phyloP scores from a whole-genome alignment of 2,329 filamentous ascomycete genomes.

The Stylonectria norvegica region DNA sequence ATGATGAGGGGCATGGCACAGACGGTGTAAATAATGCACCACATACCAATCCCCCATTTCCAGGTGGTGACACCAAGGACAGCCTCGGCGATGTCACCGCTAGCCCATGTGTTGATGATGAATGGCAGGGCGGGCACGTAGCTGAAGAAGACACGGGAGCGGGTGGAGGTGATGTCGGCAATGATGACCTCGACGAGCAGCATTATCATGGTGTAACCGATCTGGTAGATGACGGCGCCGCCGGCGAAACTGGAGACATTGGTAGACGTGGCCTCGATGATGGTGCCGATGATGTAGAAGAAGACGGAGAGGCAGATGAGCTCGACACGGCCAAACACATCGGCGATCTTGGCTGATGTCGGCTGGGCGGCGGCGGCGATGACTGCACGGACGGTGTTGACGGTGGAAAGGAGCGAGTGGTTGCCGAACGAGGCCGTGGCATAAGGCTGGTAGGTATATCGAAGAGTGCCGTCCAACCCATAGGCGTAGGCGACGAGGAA shows the following conservation, averaged over 20 bases:
- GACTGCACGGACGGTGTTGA: conserved; percentile 56
- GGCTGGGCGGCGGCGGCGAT: conserved; percentile 59
- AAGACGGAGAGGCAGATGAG: conserved; percentile 53
- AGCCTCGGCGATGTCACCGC: conserved; percentile 51
- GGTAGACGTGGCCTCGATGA: conserved; percentile 51
- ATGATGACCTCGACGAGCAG: conserved; percentile 63
- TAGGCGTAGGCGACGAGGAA: conserved; percentile 64
- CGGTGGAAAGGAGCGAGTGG: conserved; percentile 56
- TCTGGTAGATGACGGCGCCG: conserved; percentile 58
- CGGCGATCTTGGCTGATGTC: conserved; percentile 58
- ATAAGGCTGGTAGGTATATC: conserved; percentile 53
- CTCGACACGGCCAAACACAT: conserved; percentile 62
- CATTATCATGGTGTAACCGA: conserved; percentile 61
- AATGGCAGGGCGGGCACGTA: conserved; percentile 60
- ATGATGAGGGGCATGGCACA: conserved; percentile 55
- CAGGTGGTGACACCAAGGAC: conserved; percentile 50
- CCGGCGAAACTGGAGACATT: conserved; percentile 51
- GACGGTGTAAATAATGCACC: conserved; percentile 59
- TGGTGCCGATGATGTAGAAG: conserved; percentile 57
- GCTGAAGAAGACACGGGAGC: conserved; percentile 61
- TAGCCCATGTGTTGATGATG: conserved; percentile 64
- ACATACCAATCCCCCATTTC: conserved; percentile 65
- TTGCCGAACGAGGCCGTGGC: conserved; percentile 49
- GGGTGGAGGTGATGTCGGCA: conserved; percentile 60
- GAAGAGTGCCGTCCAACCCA: conserved; percentile 55